A percentile compares a stretch with the other conserved stretches of the same genome.
These are phyloP conservation scores for Coccomyxa sp. DNA, from an alignment of 139 green algal species.

Conservation along the genomic window DNA sequence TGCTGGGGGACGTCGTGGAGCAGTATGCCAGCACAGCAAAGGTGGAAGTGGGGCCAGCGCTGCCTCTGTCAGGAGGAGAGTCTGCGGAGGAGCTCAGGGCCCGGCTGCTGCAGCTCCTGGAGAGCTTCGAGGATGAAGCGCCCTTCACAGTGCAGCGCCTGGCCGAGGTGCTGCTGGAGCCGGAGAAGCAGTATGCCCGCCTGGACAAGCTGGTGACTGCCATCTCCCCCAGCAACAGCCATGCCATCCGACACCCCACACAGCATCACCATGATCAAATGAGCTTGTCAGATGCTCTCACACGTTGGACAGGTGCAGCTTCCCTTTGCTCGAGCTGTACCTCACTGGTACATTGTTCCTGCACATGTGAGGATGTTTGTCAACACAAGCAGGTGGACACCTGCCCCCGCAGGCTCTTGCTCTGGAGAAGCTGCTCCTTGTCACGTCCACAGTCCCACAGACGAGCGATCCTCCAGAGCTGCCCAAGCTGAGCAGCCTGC, in stretches of 20 bases:
- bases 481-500: conserved; percentile 18
- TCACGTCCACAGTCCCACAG: conserved; percentile 36
- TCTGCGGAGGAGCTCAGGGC: conserved; percentile 2
- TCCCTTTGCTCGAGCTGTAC: too few relatives aligned
- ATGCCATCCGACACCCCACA: too few relatives aligned
- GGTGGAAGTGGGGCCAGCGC: conserved; percentile 37
- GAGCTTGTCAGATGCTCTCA: too few relatives aligned
- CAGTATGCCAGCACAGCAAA: background rate
- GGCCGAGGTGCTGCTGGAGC: conserved; percentile 70
- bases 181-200: conserved; percentile 59
- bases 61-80: conserved; percentile 26
- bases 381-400: background rate
- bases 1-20: conserved; percentile 24
- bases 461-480: conserved; percentile 10
- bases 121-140: conserved; percentile 24
- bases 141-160: conserved; percentile 77
- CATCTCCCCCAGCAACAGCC: too few relatives aligned
- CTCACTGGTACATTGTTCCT: background rate
- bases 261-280: too few relatives aligned
- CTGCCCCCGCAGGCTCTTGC: conserved; percentile 24
- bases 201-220: conserved; percentile 55
- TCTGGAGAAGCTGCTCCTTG: conserved; percentile 55
- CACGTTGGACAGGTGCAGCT: too few relatives aligned
- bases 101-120: conserved; percentile 37
- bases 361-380: background rate